Evolutionary conservation across 768 basidiomycete genomes (phyloP), one percentile per base, ranked within the genome.

Genomic region (Neoboletus brunneissimus): DNA sequence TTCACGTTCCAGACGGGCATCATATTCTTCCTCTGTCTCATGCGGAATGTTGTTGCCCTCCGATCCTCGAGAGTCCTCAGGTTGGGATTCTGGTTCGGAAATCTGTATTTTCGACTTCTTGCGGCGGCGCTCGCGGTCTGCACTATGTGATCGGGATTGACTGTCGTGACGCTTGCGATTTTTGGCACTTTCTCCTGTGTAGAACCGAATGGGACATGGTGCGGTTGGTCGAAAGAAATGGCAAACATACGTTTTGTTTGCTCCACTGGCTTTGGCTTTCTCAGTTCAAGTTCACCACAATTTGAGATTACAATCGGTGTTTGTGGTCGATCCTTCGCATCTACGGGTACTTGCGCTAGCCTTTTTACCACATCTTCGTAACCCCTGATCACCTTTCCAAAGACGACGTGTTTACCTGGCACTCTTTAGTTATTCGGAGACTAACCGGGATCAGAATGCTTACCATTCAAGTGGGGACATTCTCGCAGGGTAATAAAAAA

Each of bases 281-380:
- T 81, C 12, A 91, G 78, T 68, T 91, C 88, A 37, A 96, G 83
- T 67, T 96, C 94, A 12, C 94, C 94, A 52, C 89, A 92, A 67
- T 86, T 90, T 4, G 78, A 72, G 58, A 96, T 83, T 11, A 81
- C 72, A 12, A 95, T 83, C 2, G 87, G 85, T 1, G 77, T 74
- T 5, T 79, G 67, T 0, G 93, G 94, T 4, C 87, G 78, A 65
- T 92, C 85, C 69, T 89, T 90, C 38, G 78, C 82, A 66, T 93
- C 91, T 13, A 85, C 85, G 8, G 84, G 78, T 22, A 93, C 77
- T 43, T 83, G 77, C 3, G 80, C 80, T 29, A 94, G 77, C 61
- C 74, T 81, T 45, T 79, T 64, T 31, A 86, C 72, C 45, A 93
- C 81, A 4, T 81, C 77, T 9, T 83, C 78, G 59, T 79, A 85